Conservation (phyloP, 1,284 basidiomycete genomes). For the Ustilago loliicola region DNA sequence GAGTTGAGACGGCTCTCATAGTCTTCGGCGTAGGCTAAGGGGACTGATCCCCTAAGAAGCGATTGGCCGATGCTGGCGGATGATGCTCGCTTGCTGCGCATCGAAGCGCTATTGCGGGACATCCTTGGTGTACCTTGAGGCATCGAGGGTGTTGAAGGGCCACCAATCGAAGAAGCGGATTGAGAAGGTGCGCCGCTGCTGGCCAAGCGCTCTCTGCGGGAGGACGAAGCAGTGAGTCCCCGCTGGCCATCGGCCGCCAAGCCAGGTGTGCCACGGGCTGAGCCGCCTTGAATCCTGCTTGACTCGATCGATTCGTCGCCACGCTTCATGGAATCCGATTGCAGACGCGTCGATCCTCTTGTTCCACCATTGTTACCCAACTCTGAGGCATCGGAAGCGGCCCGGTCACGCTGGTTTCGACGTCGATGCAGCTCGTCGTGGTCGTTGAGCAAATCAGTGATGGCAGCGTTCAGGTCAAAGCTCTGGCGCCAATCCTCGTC, state of each 20-base stretch:
- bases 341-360: slow-evolving; percentile 11
- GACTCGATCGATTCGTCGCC: slow-evolving; percentile 22
- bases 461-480: slow-evolving; percentile 65
- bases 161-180: slow-evolving; percentile 1
- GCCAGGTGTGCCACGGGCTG: slow-evolving; percentile 8
- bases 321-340: slow-evolving; percentile 23
- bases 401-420: slow-evolving; percentile 39
- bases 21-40: slow-evolving; percentile 55
- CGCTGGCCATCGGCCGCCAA: slow-evolving; percentile 16
- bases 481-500: slow-evolving; percentile 55
- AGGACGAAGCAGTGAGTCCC: slow-evolving; percentile 4
- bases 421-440: slow-evolving; percentile 54
- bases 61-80: slow-evolving; percentile 74
- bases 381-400: slow-evolving; percentile 38
- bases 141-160: slow-evolving; percentile 7
- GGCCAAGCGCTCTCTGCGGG: slow-evolving; percentile 31
- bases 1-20: slow-evolving; percentile 51
- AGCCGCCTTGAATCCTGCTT: neutral
- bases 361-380: slow-evolving; percentile 4
- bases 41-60: slow-evolving; percentile 63
- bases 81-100: slow-evolving; percentile 53
- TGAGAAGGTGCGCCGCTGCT: slow-evolving; percentile 27
- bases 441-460: slow-evolving; percentile 61
- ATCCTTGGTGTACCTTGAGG: slow-evolving; percentile 23
- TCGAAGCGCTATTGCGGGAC: slow-evolving; percentile 37